Evolutionary conservation across 2,329 filamentous ascomycete species (phyloP).

Genomic region (Chaetomiaceae sp.): DNA sequence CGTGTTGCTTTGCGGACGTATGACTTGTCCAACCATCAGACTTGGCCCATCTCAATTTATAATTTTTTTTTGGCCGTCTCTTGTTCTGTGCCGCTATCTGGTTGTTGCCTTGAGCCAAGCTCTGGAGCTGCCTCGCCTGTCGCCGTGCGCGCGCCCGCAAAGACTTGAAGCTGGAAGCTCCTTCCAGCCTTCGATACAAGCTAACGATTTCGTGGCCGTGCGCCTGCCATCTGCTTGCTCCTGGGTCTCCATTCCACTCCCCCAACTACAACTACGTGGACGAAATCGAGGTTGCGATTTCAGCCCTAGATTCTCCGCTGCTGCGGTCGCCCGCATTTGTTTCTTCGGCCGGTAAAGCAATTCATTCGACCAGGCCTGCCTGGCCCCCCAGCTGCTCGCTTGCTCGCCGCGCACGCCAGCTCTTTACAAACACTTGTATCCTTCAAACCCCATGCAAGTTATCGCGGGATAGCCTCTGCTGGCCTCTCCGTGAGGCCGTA

Average conservation of each 20-base stretch:
- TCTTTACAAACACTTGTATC: neutral
- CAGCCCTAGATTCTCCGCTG: too few relatives aligned
- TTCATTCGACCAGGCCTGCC: too few relatives aligned
- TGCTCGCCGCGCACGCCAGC: too few relatives aligned
- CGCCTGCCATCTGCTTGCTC: neutral
- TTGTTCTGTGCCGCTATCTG: neutral
- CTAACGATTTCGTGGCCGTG: too few relatives aligned
- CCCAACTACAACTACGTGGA: too few relatives aligned
- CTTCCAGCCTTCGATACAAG: neutral
- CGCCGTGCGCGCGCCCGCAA: too few relatives aligned
- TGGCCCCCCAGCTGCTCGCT: too few relatives aligned
- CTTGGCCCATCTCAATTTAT: neutral
- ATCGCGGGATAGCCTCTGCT: constrained; percentile 38
- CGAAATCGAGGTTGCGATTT: too few relatives aligned
- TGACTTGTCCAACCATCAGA: neutral
- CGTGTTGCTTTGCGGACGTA: neutral
- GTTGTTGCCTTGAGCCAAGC: too few relatives aligned
- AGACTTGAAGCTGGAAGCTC: constrained; percentile 11
- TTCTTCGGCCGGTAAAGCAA: too few relatives aligned
- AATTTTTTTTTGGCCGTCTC: neutral
- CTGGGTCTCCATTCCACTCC: neutral
- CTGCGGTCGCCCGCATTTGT: too few relatives aligned
- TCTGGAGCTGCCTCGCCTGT: too few relatives aligned
- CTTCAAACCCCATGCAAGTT: constrained; percentile 34
- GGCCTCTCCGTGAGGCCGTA: constrained; percentile 41